These are phyloP conservation scores for Gyrodon lividus DNA, from an alignment of 768 basidiomycete genomes.

Conservation along the genomic window DNA sequence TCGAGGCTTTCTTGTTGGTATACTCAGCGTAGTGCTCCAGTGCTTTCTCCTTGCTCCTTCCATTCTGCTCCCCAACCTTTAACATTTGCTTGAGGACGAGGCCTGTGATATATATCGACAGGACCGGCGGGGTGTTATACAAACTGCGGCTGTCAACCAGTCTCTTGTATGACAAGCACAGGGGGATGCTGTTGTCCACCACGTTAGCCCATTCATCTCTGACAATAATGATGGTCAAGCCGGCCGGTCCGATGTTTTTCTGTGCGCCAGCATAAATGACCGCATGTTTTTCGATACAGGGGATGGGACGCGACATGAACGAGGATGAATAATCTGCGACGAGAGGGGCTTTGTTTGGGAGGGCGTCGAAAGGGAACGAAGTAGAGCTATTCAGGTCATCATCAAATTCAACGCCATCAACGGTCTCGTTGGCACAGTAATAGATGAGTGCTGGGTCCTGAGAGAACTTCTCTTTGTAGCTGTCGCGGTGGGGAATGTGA, in stretches of 20 bases:
- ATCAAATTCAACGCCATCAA: constrained; percentile 90
- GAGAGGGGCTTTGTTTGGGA: constrained; percentile 66
- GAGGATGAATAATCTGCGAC: constrained; percentile 96
- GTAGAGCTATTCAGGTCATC: constrained; percentile 49
- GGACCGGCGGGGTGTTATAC: constrained; percentile 92
- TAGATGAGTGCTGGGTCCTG: constrained; percentile 86
- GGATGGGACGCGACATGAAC: constrained; percentile 94
- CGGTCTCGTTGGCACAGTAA: constrained; percentile 99
- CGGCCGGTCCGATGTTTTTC: constrained; percentile 96
- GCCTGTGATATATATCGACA: constrained; percentile 87
- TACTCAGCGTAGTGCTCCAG: constrained; percentile 59
- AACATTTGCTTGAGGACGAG: constrained; percentile 76
- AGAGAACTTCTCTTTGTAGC: constrained; percentile 67
- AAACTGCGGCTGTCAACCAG: constrained; percentile 73
- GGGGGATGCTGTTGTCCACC: constrained; percentile 77
- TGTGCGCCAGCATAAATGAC: constrained; percentile 96
- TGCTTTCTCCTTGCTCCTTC: constrained; percentile 49
- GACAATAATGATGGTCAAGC: constrained; percentile 90
- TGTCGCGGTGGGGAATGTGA: constrained; percentile 69
- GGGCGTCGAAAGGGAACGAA: constrained; percentile 80
- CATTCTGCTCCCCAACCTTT: constrained; percentile 26
- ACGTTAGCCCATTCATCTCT: constrained; percentile 79
- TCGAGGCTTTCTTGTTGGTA: constrained; percentile 72
- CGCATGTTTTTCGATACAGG: constrained; percentile 83
- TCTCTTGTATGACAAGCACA: constrained; percentile 79